phyloP scores from a whole-genome alignment of 495 filamentous ascomycete species.

The Durotheca rogersii region DNA sequence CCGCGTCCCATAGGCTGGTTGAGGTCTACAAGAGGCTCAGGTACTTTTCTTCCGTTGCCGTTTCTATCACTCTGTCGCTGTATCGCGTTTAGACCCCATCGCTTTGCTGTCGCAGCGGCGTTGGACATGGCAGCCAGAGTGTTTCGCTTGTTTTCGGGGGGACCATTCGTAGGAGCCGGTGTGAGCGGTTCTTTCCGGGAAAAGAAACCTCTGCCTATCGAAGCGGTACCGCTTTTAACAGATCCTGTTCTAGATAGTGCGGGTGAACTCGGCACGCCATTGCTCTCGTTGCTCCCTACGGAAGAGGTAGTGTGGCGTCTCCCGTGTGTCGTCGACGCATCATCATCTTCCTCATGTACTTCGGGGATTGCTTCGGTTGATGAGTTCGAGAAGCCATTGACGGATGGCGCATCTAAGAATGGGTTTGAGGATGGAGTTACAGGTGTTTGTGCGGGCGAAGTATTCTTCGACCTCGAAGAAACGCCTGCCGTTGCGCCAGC shows the following conservation, averaged over 20 bases:
- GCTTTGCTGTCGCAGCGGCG: slow-evolving; percentile 76
- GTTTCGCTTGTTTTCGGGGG: slow-evolving; percentile 43
- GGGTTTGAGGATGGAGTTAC: slow-evolving; percentile 52
- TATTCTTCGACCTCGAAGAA: slow-evolving; percentile 58
- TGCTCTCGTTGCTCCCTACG: slow-evolving; percentile 32
- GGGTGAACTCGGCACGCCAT: slow-evolving; percentile 35
- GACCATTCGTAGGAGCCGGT: slow-evolving; percentile 25
- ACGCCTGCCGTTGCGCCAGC: slow-evolving; percentile 66
- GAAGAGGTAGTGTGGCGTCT: slow-evolving; percentile 49
- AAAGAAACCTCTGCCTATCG: slow-evolving; percentile 43
- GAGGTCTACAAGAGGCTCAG: slow-evolving; percentile 49
- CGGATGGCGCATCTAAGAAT: slow-evolving; percentile 27
- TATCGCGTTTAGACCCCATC: slow-evolving; percentile 78
- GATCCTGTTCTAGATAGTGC: slow-evolving; percentile 39
- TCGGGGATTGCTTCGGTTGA: slow-evolving; percentile 38
- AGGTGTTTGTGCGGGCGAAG: slow-evolving; percentile 56
- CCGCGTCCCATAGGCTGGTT: slow-evolving; percentile 73
- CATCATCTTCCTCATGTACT: slow-evolving; percentile 3
- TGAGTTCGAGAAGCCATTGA: slow-evolving; percentile 39
- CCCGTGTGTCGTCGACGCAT: slow-evolving; percentile 24
- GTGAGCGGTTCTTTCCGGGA: slow-evolving; percentile 38
- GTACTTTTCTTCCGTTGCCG: slow-evolving; percentile 19
- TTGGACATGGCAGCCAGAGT: slow-evolving; percentile 63
- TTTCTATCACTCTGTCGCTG: slow-evolving; percentile 53
- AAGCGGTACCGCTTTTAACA: slow-evolving; percentile 39